Base-by-base conservation (phyloP, 2,329 filamentous ascomycete species). In the Fusarium sp. region DNA sequence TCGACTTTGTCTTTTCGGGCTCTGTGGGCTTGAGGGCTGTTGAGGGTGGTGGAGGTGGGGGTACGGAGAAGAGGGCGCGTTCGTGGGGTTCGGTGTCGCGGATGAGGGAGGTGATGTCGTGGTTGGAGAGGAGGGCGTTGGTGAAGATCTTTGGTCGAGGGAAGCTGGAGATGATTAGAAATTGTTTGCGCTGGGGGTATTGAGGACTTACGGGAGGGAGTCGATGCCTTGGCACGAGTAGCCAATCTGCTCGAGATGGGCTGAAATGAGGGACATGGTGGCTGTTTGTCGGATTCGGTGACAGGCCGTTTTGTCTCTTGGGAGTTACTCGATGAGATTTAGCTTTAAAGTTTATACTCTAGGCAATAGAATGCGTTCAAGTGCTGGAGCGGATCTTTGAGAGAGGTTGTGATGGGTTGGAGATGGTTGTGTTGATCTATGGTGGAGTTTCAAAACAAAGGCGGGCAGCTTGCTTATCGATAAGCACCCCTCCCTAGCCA, bases 11-110 rank as follows among this genome's bases (percentile, higher is more conserved):
- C 56, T 76, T 72, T 78, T 82, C 76, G 42, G 82, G 78, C 75
- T 87, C 81, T 77, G 84, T 77, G 78, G 82, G 80, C 11, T 79
- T 75, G 13, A 74, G 62, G 42, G 66, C 72, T 62, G 77, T 85
- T 72, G 79, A 83, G 60, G 78, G 85, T 45, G 79, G 88, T 1
- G 93, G 90, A 0, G 93, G 91, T 0, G 93, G 91, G 1, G 96
- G 95, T 0, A 98, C 92, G 40, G 96, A 97, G 86, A 98, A 99
- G 20, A 99, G 90, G 8, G 96, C 96, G 79, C 95, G 93, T 83
- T 99, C 96, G 84, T 98, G 96, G 24, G 93, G 86, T 83, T 99
- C 96, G 5, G 96, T 98, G 82, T 99, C 96, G 70, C 96, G 93
- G 79, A 99, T 98, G 57, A 99, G 87, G 14, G 94, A 90, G 5